Percentiles rank a stretch among this genome's conserved stretches.
phyloP scores from a whole-genome alignment of 2,329 filamentous ascomycete species.

The Ophiostoma sp. region DNA sequence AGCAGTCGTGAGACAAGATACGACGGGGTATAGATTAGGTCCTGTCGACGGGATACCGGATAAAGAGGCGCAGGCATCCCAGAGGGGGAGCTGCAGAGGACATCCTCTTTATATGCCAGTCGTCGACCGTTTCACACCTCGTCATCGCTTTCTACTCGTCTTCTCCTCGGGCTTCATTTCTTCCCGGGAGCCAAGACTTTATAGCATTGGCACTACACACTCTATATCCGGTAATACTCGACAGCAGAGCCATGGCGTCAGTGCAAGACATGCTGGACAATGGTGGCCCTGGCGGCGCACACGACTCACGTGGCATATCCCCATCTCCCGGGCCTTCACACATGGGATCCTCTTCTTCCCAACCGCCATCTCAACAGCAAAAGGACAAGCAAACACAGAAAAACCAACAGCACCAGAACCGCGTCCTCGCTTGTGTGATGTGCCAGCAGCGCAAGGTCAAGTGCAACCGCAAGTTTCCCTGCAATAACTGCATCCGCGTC shows the following conservation, averaged over 20 bases:
- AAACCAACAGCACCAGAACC: conserved; percentile 18
- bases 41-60: background rate
- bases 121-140: background rate
- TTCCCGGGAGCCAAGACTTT: background rate
- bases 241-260: background rate
- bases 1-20: background rate
- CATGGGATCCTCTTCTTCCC: background rate
- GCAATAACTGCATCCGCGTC: conserved; percentile 45
- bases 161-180: background rate
- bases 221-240: background rate
- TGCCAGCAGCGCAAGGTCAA: conserved; percentile 59
- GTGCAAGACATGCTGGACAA: background rate
- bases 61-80: background rate
- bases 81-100: no score
- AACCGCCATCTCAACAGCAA: background rate
- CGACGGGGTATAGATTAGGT: background rate
- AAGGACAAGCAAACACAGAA: background rate
- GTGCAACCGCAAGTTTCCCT: conserved; percentile 54
- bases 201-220: background rate
- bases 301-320: background rate
- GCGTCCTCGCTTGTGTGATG: conserved; percentile 50
- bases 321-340: background rate
- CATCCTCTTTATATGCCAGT: background rate
- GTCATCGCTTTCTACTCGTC: background rate
- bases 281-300: background rate